Evolutionary conservation across 1,284 basidiomycete genomes (phyloP).

Genomic region (Pseudozyma flocculosa): DNA sequence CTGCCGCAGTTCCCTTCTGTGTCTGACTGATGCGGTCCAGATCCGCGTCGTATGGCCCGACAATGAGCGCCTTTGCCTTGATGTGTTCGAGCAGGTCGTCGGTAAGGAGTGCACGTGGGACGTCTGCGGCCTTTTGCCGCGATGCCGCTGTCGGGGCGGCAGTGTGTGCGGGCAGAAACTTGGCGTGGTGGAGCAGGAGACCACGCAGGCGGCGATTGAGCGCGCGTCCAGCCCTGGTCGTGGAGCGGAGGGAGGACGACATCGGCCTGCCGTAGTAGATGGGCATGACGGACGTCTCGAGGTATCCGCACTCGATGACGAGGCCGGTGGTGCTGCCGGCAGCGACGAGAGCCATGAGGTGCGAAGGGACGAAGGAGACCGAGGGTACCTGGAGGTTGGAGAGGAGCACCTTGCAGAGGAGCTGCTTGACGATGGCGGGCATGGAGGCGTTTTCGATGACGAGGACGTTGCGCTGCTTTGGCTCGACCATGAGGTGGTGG

Average conservation of each 20-base stretch:
- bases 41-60: slow-evolving; percentile 9
- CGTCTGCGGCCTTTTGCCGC: slow-evolving; percentile 9
- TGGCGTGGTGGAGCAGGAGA: slow-evolving; percentile 27
- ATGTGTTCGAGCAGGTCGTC: slow-evolving; percentile 44
- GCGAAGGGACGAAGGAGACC: slow-evolving; percentile 75
- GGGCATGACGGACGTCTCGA: slow-evolving; percentile 83
- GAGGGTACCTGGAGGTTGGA: slow-evolving; percentile 88
- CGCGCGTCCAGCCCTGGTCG: slow-evolving; percentile 28
- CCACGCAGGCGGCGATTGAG: slow-evolving; percentile 19
- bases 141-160: slow-evolving; percentile 2
- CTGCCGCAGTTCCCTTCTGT: too few species aligned
- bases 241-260: slow-evolving; percentile 14
- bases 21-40: too few species aligned
- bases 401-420: slow-evolving; percentile 81
- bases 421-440: slow-evolving; percentile 81
- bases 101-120: slow-evolving; percentile 19
- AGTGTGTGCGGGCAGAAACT: slow-evolving; percentile 26
- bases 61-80: slow-evolving; percentile 44
- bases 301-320: slow-evolving; percentile 85
- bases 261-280: slow-evolving; percentile 45
- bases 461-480: slow-evolving; percentile 88
- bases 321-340: slow-evolving; percentile 86
- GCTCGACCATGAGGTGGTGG: slow-evolving; percentile 79
- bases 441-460: slow-evolving; percentile 85
- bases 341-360: slow-evolving; percentile 78